A percentile compares a stretch with the other conserved stretches of the same genome.
Conservation (phyloP, 345 rosid species). For the Eucalyptus regnans region DNA sequence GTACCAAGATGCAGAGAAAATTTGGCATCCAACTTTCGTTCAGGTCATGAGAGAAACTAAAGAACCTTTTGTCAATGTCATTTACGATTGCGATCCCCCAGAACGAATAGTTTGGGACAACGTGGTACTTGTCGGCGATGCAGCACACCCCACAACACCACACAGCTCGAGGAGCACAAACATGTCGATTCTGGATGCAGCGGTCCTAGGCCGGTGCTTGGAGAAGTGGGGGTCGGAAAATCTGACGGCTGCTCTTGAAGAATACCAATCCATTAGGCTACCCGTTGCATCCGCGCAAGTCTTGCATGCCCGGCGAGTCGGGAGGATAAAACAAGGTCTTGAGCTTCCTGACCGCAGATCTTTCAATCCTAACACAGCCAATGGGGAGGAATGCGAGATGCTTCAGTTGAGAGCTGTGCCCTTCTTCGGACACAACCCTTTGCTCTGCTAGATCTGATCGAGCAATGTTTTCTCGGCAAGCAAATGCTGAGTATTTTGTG, state of each 20-base stretch:
- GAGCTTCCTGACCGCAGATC: constrained; percentile 14
- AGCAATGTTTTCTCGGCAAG: not conserved
- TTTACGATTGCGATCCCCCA: constrained; percentile 60
- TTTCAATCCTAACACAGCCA: constrained; percentile 20
- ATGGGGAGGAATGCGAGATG: constrained; percentile 18
- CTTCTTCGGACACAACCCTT: constrained; percentile 30
- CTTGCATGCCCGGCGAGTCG: constrained; percentile 35
- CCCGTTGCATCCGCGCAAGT: constrained; percentile 57
- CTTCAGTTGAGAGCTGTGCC: constrained; percentile 49
- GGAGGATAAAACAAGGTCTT: constrained; percentile 64
- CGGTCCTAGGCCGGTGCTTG: constrained; percentile 50
- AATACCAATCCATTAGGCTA: constrained; percentile 49
- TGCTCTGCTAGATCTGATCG: not conserved
- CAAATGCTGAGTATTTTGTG: not conserved
- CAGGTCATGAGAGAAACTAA: constrained; percentile 45
- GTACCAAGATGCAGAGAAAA: constrained; percentile 44
- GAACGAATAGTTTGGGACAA: constrained; percentile 29
- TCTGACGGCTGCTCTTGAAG: constrained; percentile 37
- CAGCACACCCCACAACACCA: constrained; percentile 77
- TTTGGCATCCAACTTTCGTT: constrained; percentile 50
- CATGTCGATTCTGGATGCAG: constrained; percentile 69
- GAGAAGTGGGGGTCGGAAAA: constrained; percentile 29
- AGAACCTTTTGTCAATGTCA: constrained; percentile 58
- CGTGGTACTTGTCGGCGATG: constrained; percentile 58
- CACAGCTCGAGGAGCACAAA: constrained; percentile 71